Evolutionary conservation across 495 filamentous ascomycete genomes (phyloP), one percentile per base, ranked within the genome.

Genomic region (Aspergillus asperescens): DNA sequence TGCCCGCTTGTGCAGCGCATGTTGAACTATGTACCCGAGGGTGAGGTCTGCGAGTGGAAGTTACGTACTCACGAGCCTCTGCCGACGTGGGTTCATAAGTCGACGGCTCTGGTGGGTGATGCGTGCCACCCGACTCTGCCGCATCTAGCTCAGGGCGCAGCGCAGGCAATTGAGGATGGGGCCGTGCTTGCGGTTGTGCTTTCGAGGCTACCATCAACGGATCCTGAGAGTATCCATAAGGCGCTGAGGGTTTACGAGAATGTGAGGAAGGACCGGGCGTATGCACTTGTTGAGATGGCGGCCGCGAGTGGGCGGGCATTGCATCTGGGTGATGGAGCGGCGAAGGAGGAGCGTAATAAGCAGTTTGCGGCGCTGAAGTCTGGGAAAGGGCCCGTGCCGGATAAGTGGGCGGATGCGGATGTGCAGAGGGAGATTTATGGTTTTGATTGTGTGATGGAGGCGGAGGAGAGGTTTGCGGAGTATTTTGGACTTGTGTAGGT

Each of bases 81-180:
- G 19, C 78, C 81, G 0, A 88, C 78, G 19, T 90, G 87, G 87
- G 73, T 87, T 3, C 73, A 81, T 50, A 81, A 81, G 4, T 72
- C 62, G 39, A 78, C 80, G n/a, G 85, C 85, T 16, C 80, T 91
- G 3, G 69, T 91, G 15, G 87, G 88, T 35, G 88, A 91, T 63
- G 84, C 88, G 3, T 89, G 86, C 66, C 85, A 90, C 63, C 84
- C 86, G 3, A 90, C 86, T 23, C 77, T 90, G 23, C 87, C 87
- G 23, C 86, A 90, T 65, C 69, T 88, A 12, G 81, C 78, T 25
- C 88, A 91, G 73, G 87, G 87, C n/a, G 87, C 86, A 23, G 88
- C 87, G n/a, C 86, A 89, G 74, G 87, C 86, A 23, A 86, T 91
- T 48, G 88, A 93, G 70, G 86, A 91, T 61, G 85, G 80, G 13